Conservation (phyloP, 2,329 filamentous ascomycete species). For the Aspergillus viridinutans region DNA sequence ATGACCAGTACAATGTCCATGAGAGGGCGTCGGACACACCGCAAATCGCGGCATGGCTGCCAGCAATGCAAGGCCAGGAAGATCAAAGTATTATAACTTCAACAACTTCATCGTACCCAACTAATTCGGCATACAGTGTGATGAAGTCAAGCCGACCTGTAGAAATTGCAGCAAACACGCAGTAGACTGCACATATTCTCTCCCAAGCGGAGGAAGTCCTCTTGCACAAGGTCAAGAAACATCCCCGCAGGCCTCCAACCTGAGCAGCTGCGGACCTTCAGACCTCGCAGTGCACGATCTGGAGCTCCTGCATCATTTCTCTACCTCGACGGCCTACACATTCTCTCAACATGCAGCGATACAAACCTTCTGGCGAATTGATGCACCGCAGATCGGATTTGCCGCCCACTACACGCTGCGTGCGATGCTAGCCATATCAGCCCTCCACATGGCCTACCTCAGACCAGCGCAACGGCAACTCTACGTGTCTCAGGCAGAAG, state of each 20-base stretch:
- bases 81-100: constrained; percentile 24
- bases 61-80: constrained; percentile 25
- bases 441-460: constrained; percentile 46
- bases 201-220: not conserved
- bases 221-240: too few species aligned
- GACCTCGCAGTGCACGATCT: constrained; percentile 39
- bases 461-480: constrained; percentile 32
- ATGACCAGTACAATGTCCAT: not conserved
- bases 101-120: not conserved
- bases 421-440: constrained; percentile 47
- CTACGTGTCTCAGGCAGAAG: constrained; percentile 38
- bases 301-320: constrained; percentile 53
- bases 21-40: constrained; percentile 19
- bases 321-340: constrained; percentile 47
- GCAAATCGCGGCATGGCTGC: constrained; percentile 25
- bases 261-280: not conserved
- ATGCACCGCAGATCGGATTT: constrained; percentile 47
- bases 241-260: not conserved
- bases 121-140: constrained; percentile 16
- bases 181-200: constrained; percentile 16
- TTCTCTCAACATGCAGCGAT: constrained; percentile 41
- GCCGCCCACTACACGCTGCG: constrained; percentile 47
- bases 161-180: constrained; percentile 22
- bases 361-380: constrained; percentile 46
- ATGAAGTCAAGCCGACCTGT: constrained; percentile 23